Conservation (phyloP, 1,139 yeast genomes). For the Entelexis sorbosivorans region DNA sequence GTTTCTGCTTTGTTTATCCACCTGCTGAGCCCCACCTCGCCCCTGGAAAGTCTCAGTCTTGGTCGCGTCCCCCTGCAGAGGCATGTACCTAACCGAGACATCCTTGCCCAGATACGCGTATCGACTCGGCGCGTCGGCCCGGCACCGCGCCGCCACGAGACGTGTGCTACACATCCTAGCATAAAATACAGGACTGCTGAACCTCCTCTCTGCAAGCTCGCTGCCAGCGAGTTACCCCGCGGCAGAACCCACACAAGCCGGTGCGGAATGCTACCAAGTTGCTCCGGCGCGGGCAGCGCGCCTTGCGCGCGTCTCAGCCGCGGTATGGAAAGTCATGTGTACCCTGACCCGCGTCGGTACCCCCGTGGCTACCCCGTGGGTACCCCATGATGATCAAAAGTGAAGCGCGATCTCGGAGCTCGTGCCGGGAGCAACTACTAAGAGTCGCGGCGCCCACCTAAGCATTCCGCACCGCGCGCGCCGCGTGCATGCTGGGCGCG, state of each 20-base stretch:
- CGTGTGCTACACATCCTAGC: too few species aligned
- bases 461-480: neutral
- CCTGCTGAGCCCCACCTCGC: neutral
- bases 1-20: neutral
- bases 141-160: neutral
- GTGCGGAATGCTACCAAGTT: neutral
- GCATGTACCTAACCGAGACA: neutral
- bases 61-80: neutral
- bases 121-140: neutral
- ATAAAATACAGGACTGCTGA: too few species aligned
- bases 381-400: conserved; percentile 1
- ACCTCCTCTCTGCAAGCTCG: too few species aligned
- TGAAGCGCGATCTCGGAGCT: neutral
- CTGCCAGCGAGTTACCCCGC: too few species aligned
- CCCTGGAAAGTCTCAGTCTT: neutral
- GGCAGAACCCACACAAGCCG: neutral
- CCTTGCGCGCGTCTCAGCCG: conserved; percentile 1
- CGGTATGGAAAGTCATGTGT: neutral
- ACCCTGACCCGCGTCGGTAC: neutral
- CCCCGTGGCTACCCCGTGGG: neutral
- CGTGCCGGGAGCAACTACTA: neutral
- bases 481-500: neutral
- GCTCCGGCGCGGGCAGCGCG: neutral
- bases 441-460: neutral
- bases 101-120: neutral